Base-by-base conservation (phyloP, 1,284 basidiomycete species). In the Ceratobasidium theobromae region DNA sequence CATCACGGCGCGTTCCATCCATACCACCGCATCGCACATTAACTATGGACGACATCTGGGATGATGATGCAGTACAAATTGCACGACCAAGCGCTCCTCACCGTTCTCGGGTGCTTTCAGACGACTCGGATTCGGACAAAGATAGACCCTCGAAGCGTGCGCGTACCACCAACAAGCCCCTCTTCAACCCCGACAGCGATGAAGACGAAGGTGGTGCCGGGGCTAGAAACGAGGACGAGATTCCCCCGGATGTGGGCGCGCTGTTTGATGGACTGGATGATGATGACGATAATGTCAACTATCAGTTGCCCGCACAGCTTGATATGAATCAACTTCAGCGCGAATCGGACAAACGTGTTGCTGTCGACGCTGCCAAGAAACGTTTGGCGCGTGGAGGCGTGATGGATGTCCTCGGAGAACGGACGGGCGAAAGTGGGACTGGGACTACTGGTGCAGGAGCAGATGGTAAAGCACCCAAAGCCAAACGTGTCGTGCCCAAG, bases 251-350 rank as follows among this genome's bases (percentile, higher is more conserved):
- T 30, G 78, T 89, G 18, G 86, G 87, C 58, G 83, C 83, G 11
- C 75, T 89, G 45, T 89, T 91, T 71, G 82, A 79, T 25, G 82
- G 81, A 45, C 73, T 86, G 43, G 85, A 83, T 53, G 78, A 78
- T 55, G 58, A 52, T 65, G 66, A 69, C 33, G 68, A 27, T 6
- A 60, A 45, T n/a, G 38, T 53, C n/a, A 71, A 73, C 65, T 76
- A 81, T 52, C 12, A 75, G 77, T 11, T 66, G 38, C 55, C 65
- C 9, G 79, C 81, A 1, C 72, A 81, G 4, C 73, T 86, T 23
- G 82, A 83, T 71, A 70, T 84, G 18, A 82, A 79, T 23, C 79
- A 79, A 9, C 76, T 86, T 51, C 77, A 80, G 48, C 78, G 80
- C 23, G 79, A 86, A 70, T 86, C 86, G 0, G 81, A 74, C 75